Conservation (phyloP, 257 asterid genomes). For the Solanum peruvianum region DNA sequence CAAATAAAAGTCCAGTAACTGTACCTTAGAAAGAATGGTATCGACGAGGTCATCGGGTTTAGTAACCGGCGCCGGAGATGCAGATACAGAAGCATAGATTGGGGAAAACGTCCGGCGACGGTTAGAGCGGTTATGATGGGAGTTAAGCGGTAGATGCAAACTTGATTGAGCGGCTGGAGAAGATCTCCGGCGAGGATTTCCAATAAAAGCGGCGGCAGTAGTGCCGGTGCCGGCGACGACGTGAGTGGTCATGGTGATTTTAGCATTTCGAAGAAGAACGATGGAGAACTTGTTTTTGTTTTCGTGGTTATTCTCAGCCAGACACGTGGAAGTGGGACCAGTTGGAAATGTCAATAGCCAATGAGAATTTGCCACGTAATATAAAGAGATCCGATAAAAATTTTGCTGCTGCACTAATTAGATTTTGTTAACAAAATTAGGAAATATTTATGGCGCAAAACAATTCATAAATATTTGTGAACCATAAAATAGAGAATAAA, state of each 20-base stretch:
- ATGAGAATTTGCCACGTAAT: not conserved
- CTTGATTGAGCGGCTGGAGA: not conserved
- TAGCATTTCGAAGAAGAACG: not conserved
- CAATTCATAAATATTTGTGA: no score
- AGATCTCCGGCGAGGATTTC: not conserved
- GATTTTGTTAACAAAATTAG: no score
- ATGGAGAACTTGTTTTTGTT: not conserved
- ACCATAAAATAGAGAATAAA: no score
- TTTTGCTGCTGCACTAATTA: no score
- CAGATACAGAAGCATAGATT: constrained; percentile 30
- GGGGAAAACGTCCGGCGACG: not conserved
- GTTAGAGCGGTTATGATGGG: not conserved
- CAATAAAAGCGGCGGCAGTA: not conserved
- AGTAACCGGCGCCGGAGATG: constrained; percentile 17
- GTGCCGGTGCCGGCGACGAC: not conserved
- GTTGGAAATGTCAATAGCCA: not conserved
- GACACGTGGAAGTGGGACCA: not conserved
- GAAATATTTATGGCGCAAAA: no score
- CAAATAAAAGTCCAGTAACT: not conserved
- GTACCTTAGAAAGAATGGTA: constrained; percentile 59
- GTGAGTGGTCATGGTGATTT: not conserved
- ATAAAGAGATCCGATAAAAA: not conserved
- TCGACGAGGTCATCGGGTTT: constrained; percentile 46
- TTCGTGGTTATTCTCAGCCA: not conserved
- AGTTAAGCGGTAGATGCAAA: not conserved